Evolutionary conservation across 768 basidiomycete genomes (phyloP), one percentile per base, ranked within the genome.

Genomic region (Steccherinum ochraceum): DNA sequence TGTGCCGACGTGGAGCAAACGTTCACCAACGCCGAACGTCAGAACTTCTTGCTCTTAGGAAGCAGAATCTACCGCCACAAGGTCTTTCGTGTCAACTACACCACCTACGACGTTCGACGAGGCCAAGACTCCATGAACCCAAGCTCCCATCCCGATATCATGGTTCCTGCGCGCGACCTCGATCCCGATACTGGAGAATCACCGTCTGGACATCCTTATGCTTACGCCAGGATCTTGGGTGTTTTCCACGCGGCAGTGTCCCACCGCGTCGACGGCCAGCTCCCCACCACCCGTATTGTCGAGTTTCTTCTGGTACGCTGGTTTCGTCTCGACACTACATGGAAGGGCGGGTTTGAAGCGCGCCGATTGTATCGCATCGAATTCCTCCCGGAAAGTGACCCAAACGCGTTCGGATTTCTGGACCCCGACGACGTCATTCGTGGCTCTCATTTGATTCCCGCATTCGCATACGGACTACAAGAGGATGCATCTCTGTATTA

Each of bases 41-140:
- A 46, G 13, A 4, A 35, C 0, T 41, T 63, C 5, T 23, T 25
- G 2, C 53, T 64, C 39, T 52, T 42, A 3, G 45, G 54, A 44
- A 63, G 64, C 59, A 55, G 21, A 44, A 59, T 70, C 23, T 73
- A 60, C 45, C 19, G 3, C 4, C 68, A 71, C 58, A 61, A 63
- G 40, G 56, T 59, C 3, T 20, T 72, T 3, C 63, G 63, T 0
- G 44, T 74, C 45, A 69, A 72, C 54, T 73, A 71, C 54, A 74
- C 73, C 0, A 72, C 69, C 0, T 77, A 76, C 56, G 70, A 77
- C 56, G 30, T 72, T 13, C 65, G 68, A 13, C 60, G 69, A 0
- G 59, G 55, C 2, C 72, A 76, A 51, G 75, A 79, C 52, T 52
- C 63, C 0, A 58, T 78, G 48, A 75, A 76, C 42, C 66, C 69